phyloP scores from a whole-genome alignment of 2,329 filamentous ascomycete genomes.

The Pseudopithomyces chartarum region DNA sequence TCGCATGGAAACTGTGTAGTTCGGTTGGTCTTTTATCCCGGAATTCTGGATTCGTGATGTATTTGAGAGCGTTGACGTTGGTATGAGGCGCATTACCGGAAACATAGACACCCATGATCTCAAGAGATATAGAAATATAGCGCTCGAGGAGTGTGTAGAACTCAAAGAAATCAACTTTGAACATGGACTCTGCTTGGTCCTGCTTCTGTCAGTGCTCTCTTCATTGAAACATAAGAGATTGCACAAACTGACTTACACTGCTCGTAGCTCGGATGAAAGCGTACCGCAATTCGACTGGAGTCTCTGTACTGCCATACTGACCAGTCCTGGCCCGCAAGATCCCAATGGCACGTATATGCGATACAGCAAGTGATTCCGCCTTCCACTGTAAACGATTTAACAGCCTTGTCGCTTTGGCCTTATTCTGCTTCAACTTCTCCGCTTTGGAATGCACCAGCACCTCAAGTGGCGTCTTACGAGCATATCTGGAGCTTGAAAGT shows the following conservation, averaged over 20 bases:
- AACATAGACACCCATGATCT: constrained; percentile 65
- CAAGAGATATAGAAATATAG: constrained; percentile 69
- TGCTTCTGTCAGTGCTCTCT: constrained; percentile 17
- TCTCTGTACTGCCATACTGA: constrained; percentile 15
- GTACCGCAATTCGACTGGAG: constrained; percentile 11
- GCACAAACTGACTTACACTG: constrained; percentile 22
- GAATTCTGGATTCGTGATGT: constrained; percentile 35
- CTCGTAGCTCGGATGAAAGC: constrained; percentile 18
- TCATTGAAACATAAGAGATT: background rate
- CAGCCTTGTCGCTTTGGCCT: constrained; percentile 32
- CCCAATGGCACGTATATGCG: constrained; percentile 35
- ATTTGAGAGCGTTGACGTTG: constrained; percentile 38
- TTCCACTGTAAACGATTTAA: constrained; percentile 41
- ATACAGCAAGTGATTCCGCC: constrained; percentile 37
- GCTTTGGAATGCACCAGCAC: constrained; percentile 27
- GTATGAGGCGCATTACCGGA: constrained; percentile 22
- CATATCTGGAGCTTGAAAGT: constrained; percentile 37
- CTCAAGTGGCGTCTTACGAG: constrained; percentile 36
- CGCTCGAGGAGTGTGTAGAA: constrained; percentile 76
- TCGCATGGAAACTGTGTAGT: constrained; percentile 68
- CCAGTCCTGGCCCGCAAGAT: constrained; percentile 23
- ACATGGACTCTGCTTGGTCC: constrained; percentile 58
- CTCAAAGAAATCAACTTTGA: constrained; percentile 79
- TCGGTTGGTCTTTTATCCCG: constrained; percentile 26
- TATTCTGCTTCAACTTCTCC: constrained; percentile 36